These are phyloP conservation scores for Plasmodium inui DNA, from an alignment of 169 alveolate species.

Conservation along the genomic window DNA sequence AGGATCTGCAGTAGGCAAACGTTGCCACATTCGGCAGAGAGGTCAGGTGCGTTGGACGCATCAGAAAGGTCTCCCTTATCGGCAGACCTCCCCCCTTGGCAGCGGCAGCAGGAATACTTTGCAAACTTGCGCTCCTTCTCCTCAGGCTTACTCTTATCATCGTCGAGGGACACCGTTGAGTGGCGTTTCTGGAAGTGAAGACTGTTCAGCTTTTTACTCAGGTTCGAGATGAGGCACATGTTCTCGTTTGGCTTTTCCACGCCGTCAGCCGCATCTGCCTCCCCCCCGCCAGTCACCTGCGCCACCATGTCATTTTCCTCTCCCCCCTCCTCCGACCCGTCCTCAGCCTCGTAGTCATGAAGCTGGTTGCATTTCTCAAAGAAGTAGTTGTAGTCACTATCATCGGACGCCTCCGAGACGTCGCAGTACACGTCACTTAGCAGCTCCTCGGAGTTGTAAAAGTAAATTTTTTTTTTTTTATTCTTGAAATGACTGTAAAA, in stretches of 20 bases:
- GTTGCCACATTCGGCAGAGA: not conserved
- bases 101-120: constrained; percentile 41
- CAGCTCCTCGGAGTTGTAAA: constrained; percentile 5
- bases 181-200: not conserved
- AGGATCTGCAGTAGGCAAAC: constrained; percentile 65
- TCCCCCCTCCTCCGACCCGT: constrained; percentile 2
- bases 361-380: constrained; percentile 49
- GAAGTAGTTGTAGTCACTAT: constrained; percentile 59
- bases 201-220: not conserved
- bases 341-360: constrained; percentile 14
- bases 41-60: not conserved
- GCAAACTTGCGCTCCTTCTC: constrained; percentile 26
- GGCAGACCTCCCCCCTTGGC: not conserved
- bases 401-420: constrained; percentile 46
- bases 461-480: constrained; percentile 42
- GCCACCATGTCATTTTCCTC: not conserved
- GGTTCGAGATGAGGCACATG: not conserved
- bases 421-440: constrained; percentile 55
- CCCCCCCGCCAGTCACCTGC: not conserved
- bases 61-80: not conserved
- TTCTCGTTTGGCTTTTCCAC: not conserved
- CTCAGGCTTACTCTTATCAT: constrained; percentile 16
- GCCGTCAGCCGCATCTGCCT: not conserved
- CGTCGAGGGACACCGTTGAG: constrained; percentile 10
- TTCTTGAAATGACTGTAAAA: constrained; percentile 47